Percentiles rank a stretch among this genome's conserved stretches.
Evolutionary conservation across 176 grass and related monocot genomes (phyloP).

Genomic region (Neostapfia colusana): DNA sequence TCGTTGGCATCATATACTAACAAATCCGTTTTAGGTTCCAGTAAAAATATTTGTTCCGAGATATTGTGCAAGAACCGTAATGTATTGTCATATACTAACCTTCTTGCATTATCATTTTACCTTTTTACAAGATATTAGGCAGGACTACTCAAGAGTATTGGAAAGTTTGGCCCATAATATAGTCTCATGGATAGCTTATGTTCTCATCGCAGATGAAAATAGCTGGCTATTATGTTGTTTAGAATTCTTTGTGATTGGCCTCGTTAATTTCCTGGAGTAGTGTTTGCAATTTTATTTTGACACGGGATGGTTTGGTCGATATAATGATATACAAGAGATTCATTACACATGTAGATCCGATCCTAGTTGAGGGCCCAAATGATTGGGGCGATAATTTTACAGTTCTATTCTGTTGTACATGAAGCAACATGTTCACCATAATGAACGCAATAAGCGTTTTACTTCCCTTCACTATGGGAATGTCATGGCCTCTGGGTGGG

Average conservation of each 20-base stretch:
- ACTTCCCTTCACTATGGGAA: too few relatives aligned
- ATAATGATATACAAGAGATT: constrained; percentile 12
- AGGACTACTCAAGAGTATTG: constrained; percentile 87
- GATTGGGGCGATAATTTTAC: too few relatives aligned
- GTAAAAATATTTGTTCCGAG: neutral
- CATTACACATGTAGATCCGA: neutral
- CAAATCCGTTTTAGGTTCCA: neutral
- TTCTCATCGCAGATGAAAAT: constrained; percentile 65
- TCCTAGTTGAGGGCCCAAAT: too few relatives aligned
- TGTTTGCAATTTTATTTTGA: constrained; percentile 12
- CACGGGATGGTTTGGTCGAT: neutral
- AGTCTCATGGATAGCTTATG: constrained; percentile 81
- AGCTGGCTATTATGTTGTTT: neutral
- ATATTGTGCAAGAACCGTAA: neutral
- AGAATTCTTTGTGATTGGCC: constrained; percentile 24
- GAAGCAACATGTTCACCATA: too few relatives aligned
- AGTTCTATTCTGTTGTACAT: too few relatives aligned
- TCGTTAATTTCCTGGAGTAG: constrained; percentile 26
- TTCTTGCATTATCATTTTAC: constrained; percentile 22
- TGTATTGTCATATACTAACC: constrained; percentile 1
- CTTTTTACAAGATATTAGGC: constrained; percentile 67
- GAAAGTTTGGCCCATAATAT: constrained; percentile 88
- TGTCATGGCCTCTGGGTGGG: too few relatives aligned
- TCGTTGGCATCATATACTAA: too few relatives aligned
- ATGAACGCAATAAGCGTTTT: too few relatives aligned